A percentile compares a stretch with the other conserved stretches of the same genome.
phyloP scores from a whole-genome alignment of 306 rosid species.

The Luffa acutangula region DNA sequence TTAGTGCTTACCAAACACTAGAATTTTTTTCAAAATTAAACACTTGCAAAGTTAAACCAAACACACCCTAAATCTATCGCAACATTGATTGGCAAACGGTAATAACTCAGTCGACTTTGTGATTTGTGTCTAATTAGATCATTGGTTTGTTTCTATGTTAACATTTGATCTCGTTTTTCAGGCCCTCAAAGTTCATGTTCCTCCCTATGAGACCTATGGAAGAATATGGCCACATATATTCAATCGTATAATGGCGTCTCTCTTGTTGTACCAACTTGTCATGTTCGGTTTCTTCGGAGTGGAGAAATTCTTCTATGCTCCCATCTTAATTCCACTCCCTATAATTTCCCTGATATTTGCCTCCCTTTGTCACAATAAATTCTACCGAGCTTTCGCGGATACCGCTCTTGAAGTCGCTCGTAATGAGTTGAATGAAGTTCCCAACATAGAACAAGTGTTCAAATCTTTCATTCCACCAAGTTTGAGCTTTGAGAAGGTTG shows the following conservation, averaged over 20 bases:
- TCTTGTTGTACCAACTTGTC: constrained; percentile 65
- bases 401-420: constrained; percentile 55
- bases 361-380: constrained; percentile 43
- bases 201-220: constrained; percentile 82
- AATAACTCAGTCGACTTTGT: background rate
- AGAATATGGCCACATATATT: constrained; percentile 91
- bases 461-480: constrained; percentile 64
- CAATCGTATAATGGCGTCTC: constrained; percentile 57
- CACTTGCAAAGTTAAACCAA: too few relatives aligned
- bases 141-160: background rate
- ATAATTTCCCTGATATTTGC: constrained; percentile 41
- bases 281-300: constrained; percentile 70
- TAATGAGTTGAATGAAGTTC: constrained; percentile 34
- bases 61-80: too few relatives aligned
- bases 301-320: constrained; percentile 38
- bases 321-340: constrained; percentile 53
- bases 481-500: constrained; percentile 58
- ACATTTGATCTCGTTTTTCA: constrained; percentile 23
- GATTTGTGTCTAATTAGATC: background rate
- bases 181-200: constrained; percentile 88
- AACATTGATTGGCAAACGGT: background rate
- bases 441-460: constrained; percentile 59
- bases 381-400: constrained; percentile 46
- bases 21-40: too few relatives aligned
- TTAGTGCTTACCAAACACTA: too few relatives aligned